Percentiles rank a stretch among this genome's conserved stretches.
Conservation (phyloP, 2,329 filamentous ascomycete species). For the Aspergillus texensis region DNA sequence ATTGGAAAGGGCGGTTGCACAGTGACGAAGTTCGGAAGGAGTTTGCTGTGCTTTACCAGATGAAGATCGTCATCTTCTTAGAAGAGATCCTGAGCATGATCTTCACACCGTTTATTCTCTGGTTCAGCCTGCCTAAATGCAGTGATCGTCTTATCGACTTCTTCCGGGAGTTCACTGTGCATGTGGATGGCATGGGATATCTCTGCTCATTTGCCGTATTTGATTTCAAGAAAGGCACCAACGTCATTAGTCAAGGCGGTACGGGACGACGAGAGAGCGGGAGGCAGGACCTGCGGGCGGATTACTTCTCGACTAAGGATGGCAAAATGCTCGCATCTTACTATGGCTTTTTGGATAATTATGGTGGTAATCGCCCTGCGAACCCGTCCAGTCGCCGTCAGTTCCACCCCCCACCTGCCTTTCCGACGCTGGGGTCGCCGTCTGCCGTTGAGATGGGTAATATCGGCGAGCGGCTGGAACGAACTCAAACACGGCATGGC, state of each 20-base stretch:
- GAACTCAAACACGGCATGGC: neutral
- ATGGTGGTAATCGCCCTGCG: conserved; percentile 71
- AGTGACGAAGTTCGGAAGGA: conserved; percentile 91
- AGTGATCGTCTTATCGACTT: conserved; percentile 96
- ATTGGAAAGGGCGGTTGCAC: conserved; percentile 89
- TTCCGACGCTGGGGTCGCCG: conserved; percentile 70
- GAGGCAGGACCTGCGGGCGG: conserved; percentile 72
- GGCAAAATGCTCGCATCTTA: conserved; percentile 98
- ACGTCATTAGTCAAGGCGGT: conserved; percentile 52
- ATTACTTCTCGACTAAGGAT: conserved; percentile 94
- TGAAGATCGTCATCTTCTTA: conserved; percentile 87
- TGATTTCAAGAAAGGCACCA: conserved; percentile 84
- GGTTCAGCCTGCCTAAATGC: conserved; percentile 82
- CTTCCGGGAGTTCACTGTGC: conserved; percentile 95
- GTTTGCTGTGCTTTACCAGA: conserved; percentile 87
- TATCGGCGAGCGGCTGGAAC: conserved; percentile 41
- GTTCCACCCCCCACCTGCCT: conserved; percentile 75
- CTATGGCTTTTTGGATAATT: conserved; percentile 92
- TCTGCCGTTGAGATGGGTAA: conserved; percentile 49
- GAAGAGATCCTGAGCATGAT: conserved; percentile 93
- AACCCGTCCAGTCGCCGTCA: conserved; percentile 51
- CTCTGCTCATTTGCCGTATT: conserved; percentile 98
- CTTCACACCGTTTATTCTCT: conserved; percentile 85
- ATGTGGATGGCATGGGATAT: conserved; percentile 93
- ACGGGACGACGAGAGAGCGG: conserved; percentile 31